Evolutionary conservation across 1,284 basidiomycete species (phyloP), one percentile per base, ranked within the genome.

Genomic region (Vanrija pseudolonga): DNA sequence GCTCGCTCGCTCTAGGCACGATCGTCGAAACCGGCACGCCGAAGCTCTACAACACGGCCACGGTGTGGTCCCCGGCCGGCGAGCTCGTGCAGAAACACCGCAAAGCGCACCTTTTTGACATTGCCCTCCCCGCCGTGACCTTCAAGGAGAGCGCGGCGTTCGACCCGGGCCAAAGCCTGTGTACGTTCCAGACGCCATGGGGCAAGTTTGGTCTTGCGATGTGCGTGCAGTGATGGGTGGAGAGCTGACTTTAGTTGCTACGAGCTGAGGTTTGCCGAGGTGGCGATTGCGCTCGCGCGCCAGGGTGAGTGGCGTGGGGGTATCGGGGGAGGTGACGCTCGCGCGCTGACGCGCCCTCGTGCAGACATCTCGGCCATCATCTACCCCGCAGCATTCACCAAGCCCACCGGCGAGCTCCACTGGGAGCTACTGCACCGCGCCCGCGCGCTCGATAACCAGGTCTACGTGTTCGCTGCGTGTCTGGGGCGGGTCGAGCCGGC

Each of bases 81-180:
- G 62, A 46, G 69, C 58, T 94, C 28, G 83, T 95, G 37, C 85
- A 87, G 1, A 82, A 82, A 23, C 89, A 94, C 70, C 84, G 92
- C 51, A 95, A 96, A 72, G 81, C 95, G 1, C 92, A 96, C 67
- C 78, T 96, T 4, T 96, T 96, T 68, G 92, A 96, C 69, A 94
- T 96, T 55, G 89, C 94, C 69, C 91, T 94, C 47, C 90, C 90
- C 17, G 87, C 90, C 71, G 93, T 96, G 73, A 90, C 78, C 9
- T 95, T 96, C 82, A 91, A 91, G 79, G 90, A 86, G 53, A 59
- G 74, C 60, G 48, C 9, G 24, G 28, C 38, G 36, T 57, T 96
- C 46, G 86, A 85, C 0, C 87, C 83, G 9, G 93, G 92, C 11
- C 81, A 76, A 17, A 80, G 80, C 1, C 73, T 85, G 50, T 91